Conservation (phyloP, 306 rosid species). For the Malus domestica region ASM211411v1 NC_041803.1:10736501-10737000, state of each 20-base stretch:
- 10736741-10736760: background rate
- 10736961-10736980: slow-evolving; percentile 25
- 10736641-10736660: background rate
- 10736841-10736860: slow-evolving; percentile 97
- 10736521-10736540: background rate
- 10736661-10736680: background rate
- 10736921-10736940: background rate
- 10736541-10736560: background rate
- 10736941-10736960: background rate
- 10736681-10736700: background rate
- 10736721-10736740: background rate
- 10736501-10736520: background rate
- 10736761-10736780: slow-evolving; percentile 75
- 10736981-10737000: slow-evolving; percentile 57
- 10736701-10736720: background rate
- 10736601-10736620: background rate
- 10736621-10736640: slow-evolving; percentile 10
- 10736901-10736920: background rate
- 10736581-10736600: background rate
- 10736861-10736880: slow-evolving; percentile 74
- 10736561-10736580: background rate
- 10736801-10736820: slow-evolving; percentile 65
- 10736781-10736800: slow-evolving; percentile 95
- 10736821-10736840: slow-evolving; percentile 88
- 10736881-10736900: slow-evolving; percentile 45